phyloP scores from a whole-genome alignment of 1,284 basidiomycete species.

The Wallemia hederae region DNA sequence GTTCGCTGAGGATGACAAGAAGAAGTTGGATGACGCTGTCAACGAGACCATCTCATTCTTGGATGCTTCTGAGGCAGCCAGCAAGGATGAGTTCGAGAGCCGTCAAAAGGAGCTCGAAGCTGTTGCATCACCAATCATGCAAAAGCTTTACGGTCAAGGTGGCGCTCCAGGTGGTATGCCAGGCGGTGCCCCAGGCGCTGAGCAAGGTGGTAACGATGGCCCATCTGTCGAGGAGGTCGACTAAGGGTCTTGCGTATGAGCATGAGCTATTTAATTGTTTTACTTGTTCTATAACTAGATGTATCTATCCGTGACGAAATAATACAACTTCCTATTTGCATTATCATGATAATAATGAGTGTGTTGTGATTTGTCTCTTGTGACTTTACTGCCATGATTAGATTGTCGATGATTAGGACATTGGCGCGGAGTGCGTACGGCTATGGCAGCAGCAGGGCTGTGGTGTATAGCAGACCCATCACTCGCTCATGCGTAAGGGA shows the following conservation, averaged over 20 bases:
- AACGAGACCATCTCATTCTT: conserved; percentile 70
- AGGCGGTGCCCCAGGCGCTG: conserved; percentile 18
- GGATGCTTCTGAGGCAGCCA: conserved; percentile 61
- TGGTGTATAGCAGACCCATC: neutral
- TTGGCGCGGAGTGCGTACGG: neutral
- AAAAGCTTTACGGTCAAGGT: conserved; percentile 43
- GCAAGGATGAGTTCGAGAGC: conserved; percentile 82
- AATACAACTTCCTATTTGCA: neutral
- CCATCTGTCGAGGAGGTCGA: conserved; percentile 29
- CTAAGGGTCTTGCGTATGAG: conserved; percentile 13
- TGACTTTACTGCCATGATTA: neutral
- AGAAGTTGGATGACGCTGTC: conserved; percentile 52
- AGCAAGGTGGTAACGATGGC: conserved; percentile 22
- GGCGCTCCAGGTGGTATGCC: conserved; percentile 24
- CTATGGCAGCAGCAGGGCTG: no score
- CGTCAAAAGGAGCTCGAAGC: conserved; percentile 88
- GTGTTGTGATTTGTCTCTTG: no score
- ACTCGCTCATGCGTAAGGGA: neutral
- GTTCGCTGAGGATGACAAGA: conserved; percentile 65
- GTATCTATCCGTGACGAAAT: neutral
- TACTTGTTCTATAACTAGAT: neutral
- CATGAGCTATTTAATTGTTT: neutral
- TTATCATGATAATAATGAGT: no score
- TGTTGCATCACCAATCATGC: conserved; percentile 40
- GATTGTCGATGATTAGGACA: neutral